These are phyloP conservation scores for Paspalum vaginatum DNA, from an alignment of 176 grass and related monocot species.

Conservation along the genomic window DNA sequence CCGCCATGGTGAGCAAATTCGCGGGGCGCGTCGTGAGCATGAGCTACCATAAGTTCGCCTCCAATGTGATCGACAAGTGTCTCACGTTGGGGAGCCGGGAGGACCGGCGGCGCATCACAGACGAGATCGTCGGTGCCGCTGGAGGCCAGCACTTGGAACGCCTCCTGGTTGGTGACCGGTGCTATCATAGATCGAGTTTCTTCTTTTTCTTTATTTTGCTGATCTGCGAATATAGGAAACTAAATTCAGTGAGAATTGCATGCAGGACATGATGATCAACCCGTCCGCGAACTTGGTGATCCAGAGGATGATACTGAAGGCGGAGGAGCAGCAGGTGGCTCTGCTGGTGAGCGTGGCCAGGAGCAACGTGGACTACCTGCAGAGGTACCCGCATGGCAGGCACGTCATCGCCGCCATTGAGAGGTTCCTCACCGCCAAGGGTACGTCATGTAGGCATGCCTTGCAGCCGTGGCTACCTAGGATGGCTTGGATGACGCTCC, in stretches of 20 bases:
- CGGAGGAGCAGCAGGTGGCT: neutral
- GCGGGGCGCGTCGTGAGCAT: constrained; percentile 40
- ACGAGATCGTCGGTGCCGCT: constrained; percentile 43
- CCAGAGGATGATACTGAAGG: neutral
- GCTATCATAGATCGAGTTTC: neutral
- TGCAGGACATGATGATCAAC: constrained; percentile 12
- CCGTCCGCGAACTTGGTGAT: neutral
- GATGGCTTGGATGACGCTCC: no score
- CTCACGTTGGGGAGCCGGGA: constrained; percentile 32
- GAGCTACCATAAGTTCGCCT: constrained; percentile 59
- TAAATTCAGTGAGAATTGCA: neutral
- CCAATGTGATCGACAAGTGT: constrained; percentile 63
- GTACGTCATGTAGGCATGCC: no score
- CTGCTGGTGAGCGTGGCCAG: neutral
- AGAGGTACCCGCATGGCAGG: neutral
- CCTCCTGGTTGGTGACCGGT: constrained; percentile 38
- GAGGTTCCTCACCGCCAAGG: neutral
- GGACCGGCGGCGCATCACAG: constrained; percentile 39
- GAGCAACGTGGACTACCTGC: neutral
- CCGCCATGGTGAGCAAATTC: constrained; percentile 37
- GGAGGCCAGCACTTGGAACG: constrained; percentile 15
- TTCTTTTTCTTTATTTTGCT: neutral
- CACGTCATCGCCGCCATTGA: neutral
- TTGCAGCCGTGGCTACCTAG: no score
- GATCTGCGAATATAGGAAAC: neutral